Evolutionary conservation across 768 basidiomycete species (phyloP).

Genomic region (Clathrus columnatus): DNA sequence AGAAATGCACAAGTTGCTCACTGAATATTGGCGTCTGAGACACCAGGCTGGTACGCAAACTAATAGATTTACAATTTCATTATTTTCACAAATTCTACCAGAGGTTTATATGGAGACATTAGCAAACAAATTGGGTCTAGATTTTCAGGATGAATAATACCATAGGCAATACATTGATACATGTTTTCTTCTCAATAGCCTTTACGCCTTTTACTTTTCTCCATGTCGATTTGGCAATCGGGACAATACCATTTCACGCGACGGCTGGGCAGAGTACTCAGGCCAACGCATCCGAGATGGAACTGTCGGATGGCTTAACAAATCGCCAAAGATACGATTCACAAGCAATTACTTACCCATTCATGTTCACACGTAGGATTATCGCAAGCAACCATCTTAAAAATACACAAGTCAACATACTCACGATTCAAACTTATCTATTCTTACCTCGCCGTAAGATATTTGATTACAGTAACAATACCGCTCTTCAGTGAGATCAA

Average conservation of each 20-base stretch:
- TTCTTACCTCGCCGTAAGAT: constrained; percentile 70
- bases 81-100: constrained; percentile 19
- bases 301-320: constrained; percentile 39
- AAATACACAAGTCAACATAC: constrained; percentile 12
- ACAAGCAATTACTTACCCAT: constrained; percentile 55
- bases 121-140: constrained; percentile 69
- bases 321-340: neutral
- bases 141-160: constrained; percentile 22
- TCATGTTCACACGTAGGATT: constrained; percentile 57
- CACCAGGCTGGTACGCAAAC: constrained; percentile 56
- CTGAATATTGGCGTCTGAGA: constrained; percentile 76
- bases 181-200: constrained; percentile 8
- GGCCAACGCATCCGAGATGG: constrained; percentile 59
- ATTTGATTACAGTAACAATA: constrained; percentile 81
- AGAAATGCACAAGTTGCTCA: constrained; percentile 72
- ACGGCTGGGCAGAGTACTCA: constrained; percentile 46
- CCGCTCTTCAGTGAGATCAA: constrained; percentile 42
- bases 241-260: constrained; percentile 58
- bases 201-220: constrained; percentile 12
- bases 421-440: constrained; percentile 3
- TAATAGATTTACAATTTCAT: neutral
- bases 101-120: constrained; percentile 85
- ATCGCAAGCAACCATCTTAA: constrained; percentile 85
- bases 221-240: constrained; percentile 41
- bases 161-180: constrained; percentile 6